Base-by-base conservation (phyloP, 164 flowering plant genomes). In the Warburgia ugandensis region DNA sequence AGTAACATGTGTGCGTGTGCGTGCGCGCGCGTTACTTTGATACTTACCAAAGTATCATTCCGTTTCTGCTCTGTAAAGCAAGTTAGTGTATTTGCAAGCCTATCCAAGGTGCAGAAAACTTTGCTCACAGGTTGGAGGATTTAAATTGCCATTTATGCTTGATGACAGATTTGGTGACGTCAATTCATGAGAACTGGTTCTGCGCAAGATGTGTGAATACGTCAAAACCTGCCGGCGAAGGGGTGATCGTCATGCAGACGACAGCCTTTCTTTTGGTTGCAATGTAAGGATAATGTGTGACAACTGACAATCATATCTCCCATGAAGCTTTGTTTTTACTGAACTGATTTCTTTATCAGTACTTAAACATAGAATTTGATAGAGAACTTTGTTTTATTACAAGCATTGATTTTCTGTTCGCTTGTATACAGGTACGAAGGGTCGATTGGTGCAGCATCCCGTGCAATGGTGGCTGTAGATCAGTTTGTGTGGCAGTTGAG, bases 151-250 rank as follows among this genome's bases (percentile, higher is more conserved):
- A 1, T 20, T 42, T 37, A 13, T 37, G 41, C n/a, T 40, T 55
- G 17, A 29, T 45, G 41, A 28, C 77, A 92, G 99, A 94, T 63
- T 35, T 94, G 68, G 82, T 83, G 20, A 89, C 97, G 14, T 79
- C 99, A 41, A 76, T 83, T 63, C 94, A 89, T 59, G 95, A 89
- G 64, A 75, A 64, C 55, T 80, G 92, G 92, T 86, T 94, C 46
- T 70, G 69, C 49, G 95, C 87, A 52, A 75, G 99, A 67, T 80
- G 94, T 65, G 62, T 86, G 56, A 84, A 78, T 76, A 82, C 94
- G 20, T 50, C 75, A 39, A 79, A 72, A 48, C 81, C 85, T 44
- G 80, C 80, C 43, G 96, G 97, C 50, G 99, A 84, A 84, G 99
- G 99, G 40, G 90, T 76, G 35, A 81, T 94, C 19, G 75, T 86